Evolutionary conservation across 768 basidiomycete genomes (phyloP).

Genomic region (Pleurotus pulmonarius): DNA sequence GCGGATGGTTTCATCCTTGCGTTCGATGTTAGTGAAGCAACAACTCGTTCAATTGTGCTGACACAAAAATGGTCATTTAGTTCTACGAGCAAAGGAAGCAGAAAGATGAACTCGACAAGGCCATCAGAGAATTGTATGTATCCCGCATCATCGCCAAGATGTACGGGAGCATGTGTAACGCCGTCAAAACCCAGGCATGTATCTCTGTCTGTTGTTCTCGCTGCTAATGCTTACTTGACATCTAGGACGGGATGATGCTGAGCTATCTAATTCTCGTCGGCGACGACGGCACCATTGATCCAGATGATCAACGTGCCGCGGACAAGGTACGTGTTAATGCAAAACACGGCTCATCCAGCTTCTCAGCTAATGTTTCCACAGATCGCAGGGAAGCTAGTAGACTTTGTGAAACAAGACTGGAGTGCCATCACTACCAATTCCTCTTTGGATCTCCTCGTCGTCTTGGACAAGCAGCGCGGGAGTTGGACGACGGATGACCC

Average conservation of each 20-base stretch:
- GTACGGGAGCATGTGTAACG: conserved; percentile 2
- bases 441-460: background rate
- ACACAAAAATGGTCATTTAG: background rate
- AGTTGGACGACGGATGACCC: background rate
- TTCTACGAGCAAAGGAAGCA: conserved; percentile 6
- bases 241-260: conserved; percentile 3
- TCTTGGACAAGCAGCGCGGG: background rate
- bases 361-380: background rate
- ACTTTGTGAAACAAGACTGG: background rate
- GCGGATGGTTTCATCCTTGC: conserved; percentile 9
- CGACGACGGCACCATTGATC: conserved; percentile 5
- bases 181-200: background rate
- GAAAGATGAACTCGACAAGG: background rate
- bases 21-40: background rate
- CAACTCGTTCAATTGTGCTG: background rate
- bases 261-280: conserved; percentile 4
- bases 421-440: background rate
- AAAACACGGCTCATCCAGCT: background rate
- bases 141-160: conserved; percentile 8
- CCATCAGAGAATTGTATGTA: conserved; percentile 1
- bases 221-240: background rate
- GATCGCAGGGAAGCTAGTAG: conserved; percentile 3
- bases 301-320: conserved; percentile 8
- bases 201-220: background rate
- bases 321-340: background rate